Percentiles rank a stretch among this genome's conserved stretches.
phyloP scores from a whole-genome alignment of 1,139 yeast genomes.

The Hansenula lynferdii region DNA sequence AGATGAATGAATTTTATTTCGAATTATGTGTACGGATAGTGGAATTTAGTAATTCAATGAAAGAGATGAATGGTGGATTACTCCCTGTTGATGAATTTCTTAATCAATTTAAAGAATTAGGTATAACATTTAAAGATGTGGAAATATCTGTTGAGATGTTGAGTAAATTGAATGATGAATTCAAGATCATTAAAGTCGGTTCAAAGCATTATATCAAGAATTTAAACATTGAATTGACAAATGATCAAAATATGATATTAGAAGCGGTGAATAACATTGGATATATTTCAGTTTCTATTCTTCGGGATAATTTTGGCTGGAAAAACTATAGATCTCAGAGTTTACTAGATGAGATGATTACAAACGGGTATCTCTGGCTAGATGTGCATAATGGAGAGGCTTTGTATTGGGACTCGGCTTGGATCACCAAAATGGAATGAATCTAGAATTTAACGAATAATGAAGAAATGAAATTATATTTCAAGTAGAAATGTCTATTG shows the following conservation, averaged over 20 bases:
- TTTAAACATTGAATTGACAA: conserved; percentile 27
- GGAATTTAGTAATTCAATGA: conserved; percentile 14
- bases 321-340: conserved; percentile 41
- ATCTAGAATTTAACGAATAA: too few species aligned
- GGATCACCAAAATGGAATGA: conserved; percentile 10
- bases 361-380: conserved; percentile 56
- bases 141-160: conserved; percentile 12
- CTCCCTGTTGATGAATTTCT: conserved; percentile 14
- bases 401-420: conserved; percentile 39
- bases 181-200: conserved; percentile 28
- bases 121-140: conserved; percentile 15
- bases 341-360: conserved; percentile 52
- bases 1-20: conserved; percentile 19
- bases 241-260: conserved; percentile 44
- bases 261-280: conserved; percentile 54
- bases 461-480: too few species aligned
- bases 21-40: conserved; percentile 17
- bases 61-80: conserved; percentile 20
- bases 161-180: conserved; percentile 25
- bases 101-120: conserved; percentile 6
- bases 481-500: too few species aligned
- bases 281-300: conserved; percentile 38
- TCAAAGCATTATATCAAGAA: conserved; percentile 26
- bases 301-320: conserved; percentile 55
- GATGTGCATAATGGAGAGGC: conserved; percentile 41